phyloP scores from a whole-genome alignment of 768 basidiomycete species.

The Rhizopogon sp. region DNA sequence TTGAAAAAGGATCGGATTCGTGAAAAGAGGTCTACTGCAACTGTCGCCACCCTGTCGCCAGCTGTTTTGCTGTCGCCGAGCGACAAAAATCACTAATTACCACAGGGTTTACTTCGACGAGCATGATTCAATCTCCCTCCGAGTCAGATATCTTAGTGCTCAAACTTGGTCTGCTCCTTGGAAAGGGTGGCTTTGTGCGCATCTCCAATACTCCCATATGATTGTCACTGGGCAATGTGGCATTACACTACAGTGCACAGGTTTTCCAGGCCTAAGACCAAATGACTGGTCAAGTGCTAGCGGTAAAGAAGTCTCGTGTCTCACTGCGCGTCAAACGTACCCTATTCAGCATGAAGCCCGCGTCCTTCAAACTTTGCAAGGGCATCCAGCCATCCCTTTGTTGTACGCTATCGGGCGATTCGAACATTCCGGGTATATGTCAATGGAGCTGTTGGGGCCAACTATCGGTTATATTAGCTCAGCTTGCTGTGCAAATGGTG shows the following conservation, averaged over 20 bases:
- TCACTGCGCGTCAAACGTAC: conserved; percentile 25
- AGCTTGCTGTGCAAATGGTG: neutral
- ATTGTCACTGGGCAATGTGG: too few species aligned
- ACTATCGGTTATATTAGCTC: conserved; percentile 9
- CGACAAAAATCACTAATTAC: too few species aligned
- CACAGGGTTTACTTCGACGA: too few species aligned
- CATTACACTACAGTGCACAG: neutral
- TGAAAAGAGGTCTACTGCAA: too few species aligned
- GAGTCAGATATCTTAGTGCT: too few species aligned
- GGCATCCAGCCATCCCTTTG: conserved; percentile 26
- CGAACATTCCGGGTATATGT: conserved; percentile 30
- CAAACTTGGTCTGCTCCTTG: too few species aligned
- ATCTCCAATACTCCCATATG: too few species aligned
- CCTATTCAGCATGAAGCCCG: conserved; percentile 21
- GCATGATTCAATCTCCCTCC: too few species aligned
- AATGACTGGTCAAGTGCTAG: conserved; percentile 5
- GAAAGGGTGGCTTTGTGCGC: too few species aligned
- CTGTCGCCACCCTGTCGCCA: too few species aligned
- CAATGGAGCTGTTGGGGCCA: conserved; percentile 6
- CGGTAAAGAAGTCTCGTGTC: conserved; percentile 30
- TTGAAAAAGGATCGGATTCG: too few species aligned
- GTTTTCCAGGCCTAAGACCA: neutral
- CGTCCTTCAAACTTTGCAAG: conserved; percentile 23
- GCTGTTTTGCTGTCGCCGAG: too few species aligned
- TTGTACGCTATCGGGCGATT: conserved; percentile 26